A percentile compares a stretch with the other conserved stretches of the same genome.
Evolutionary conservation across 345 rosid species (phyloP).

Genomic region (Euphorbia tirucalli): DNA sequence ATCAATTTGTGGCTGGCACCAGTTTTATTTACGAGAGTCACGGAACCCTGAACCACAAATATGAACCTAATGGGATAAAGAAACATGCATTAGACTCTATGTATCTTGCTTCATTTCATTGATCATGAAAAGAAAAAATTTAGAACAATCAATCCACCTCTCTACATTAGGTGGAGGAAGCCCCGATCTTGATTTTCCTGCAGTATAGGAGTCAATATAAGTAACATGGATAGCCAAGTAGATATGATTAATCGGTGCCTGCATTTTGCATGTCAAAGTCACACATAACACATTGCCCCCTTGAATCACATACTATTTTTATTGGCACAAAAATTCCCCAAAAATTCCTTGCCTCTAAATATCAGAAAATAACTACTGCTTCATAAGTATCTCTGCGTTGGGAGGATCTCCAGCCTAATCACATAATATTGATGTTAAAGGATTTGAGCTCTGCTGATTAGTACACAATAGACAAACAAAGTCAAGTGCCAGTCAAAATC

Average conservation of each 20-base stretch:
- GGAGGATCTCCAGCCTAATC: constrained; percentile 5
- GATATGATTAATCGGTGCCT: neutral
- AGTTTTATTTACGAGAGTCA: constrained; percentile 45
- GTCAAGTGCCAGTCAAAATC: too few species aligned
- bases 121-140: neutral
- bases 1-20: constrained; percentile 42
- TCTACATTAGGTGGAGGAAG: constrained; percentile 57
- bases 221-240: neutral
- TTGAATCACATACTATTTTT: neutral
- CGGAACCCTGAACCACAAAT: constrained; percentile 73
- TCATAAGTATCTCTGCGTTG: neutral
- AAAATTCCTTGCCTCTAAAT: neutral
- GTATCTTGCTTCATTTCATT: neutral
- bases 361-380: neutral
- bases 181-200: constrained; percentile 80
- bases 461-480: neutral
- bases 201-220: constrained; percentile 22
- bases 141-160: constrained; percentile 42
- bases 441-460: neutral
- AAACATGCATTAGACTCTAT: constrained; percentile 13
- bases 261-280: constrained; percentile 9
- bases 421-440: neutral
- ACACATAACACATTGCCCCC: neutral
- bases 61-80: constrained; percentile 47
- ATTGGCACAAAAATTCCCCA: neutral